Conservation (phyloP, 305 asterid species). For the Solanum hybrid region DNA sequence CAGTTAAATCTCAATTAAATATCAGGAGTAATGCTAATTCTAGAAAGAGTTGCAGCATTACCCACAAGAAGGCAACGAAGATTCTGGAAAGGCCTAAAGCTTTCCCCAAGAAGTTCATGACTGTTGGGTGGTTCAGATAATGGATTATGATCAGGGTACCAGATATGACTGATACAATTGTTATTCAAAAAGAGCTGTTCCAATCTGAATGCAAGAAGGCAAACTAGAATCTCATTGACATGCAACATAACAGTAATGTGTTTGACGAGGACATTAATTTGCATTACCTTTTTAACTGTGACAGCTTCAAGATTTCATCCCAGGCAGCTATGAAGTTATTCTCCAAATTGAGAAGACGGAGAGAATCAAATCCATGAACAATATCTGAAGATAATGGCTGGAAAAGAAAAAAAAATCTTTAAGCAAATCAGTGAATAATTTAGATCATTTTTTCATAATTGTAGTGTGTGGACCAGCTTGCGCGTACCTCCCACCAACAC, state of each 20-base stretch:
- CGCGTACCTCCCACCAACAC: background rate
- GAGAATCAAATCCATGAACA: conserved; percentile 62
- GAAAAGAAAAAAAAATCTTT: conserved; percentile 16
- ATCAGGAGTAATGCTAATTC: background rate
- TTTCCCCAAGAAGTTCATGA: conserved; percentile 27
- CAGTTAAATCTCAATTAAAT: conserved; percentile 13
- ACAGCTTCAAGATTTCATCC: conserved; percentile 73
- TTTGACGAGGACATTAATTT: background rate
- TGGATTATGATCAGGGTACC: conserved; percentile 48
- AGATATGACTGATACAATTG: conserved; percentile 44
- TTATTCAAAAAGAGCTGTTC: conserved; percentile 81
- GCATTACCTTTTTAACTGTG: conserved; percentile 57
- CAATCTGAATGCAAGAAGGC: conserved; percentile 41
- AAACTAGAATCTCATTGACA: conserved; percentile 7
- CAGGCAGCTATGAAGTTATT: conserved; percentile 64
- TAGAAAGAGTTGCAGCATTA: conserved; percentile 19
- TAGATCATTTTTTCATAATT: background rate
- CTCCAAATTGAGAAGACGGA: conserved; percentile 78
- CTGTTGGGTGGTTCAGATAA: conserved; percentile 24
- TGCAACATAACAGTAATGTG: conserved; percentile 4
- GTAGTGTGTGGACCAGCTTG: background rate
- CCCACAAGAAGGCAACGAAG: conserved; percentile 71
- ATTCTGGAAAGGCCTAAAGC: conserved; percentile 47
- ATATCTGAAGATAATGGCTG: conserved; percentile 56
- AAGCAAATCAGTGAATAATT: conserved; percentile 1